Evolutionary conservation across 768 basidiomycete genomes (phyloP), one percentile per base, ranked within the genome.

Genomic region (Xerocomus brunneocitrinus): DNA sequence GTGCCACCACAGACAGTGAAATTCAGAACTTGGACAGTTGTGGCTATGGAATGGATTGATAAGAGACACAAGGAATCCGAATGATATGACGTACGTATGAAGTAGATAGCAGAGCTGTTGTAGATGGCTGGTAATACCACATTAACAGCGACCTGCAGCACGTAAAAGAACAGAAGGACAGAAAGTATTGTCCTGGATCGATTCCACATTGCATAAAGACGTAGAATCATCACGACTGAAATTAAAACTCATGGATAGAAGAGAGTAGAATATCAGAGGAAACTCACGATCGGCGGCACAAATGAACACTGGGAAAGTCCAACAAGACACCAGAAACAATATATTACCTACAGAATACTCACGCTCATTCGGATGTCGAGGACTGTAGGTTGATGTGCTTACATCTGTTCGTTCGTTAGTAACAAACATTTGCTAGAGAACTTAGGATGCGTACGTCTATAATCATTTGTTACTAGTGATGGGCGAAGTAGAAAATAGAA

Each of bases 191-290:
- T 19, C 19, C 19, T 19, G 1, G 19, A 19, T 19, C 19, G 19
- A 19, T 19, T 19, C 19, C 19, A 19, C 19, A 60, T 52, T 43
- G 57, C 47, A 47, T 59, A 59, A 0, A 60, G 53, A 0, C 59
- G 44, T 8, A 60, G 30, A n/a, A 60, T 45, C 58, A 60, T 60
- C 19, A 59, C n/a, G 7, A 59, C 59, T 60, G 3, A 10, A 38
- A 35, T n/a, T 9, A 2, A 32, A 34, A 19, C 4, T 6, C 19
- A 19, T 19, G 45, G 19, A 24, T 12, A 19, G 5, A 31, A 14
- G 16, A 7, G 31, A 16, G 8, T 13, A 16, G 10, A 2, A 3
- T 3, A 2, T 19, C 19, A 19, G 19, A 19, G 19, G n/a, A 24
- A 34, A 47, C 59, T 41, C 9, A 60, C 58, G 19, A 19, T 19